Base-by-base conservation (phyloP, 2,329 filamentous ascomycete species). In the Huntiella abstrusa region DNA sequence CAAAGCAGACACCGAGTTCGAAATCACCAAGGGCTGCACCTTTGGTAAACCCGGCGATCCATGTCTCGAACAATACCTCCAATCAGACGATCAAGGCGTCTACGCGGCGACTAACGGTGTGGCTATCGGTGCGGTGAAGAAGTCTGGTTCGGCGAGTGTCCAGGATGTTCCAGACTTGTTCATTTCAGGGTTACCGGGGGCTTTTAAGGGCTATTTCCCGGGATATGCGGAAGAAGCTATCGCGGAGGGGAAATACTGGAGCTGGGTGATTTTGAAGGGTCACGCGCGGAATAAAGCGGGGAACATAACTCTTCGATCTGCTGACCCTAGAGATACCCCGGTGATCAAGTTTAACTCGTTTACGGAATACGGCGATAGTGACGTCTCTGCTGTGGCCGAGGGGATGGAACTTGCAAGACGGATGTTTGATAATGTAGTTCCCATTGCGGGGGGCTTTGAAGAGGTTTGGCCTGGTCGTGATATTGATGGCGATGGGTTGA, bases 301-400 rank as follows among this genome's bases (percentile, higher is more conserved):
- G n/a, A 74, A 66, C 0, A 75, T 83, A 10, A 70, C 61, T 1
- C 64, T 83, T 1, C 64, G 62, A n/a, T 79, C 74, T 0, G 61
- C 68, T 0, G 67, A 81, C 54, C 76, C 77, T 0, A 67, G 69
- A 1, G 77, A 80, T 43, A 67, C 68, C 12, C 78, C 78, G 0
- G 58, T 69, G 33, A 77, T 79, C 55, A 66, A 69, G 55, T 76
- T 77, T 61, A 71, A 70, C 53, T 71, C 67, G 54, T 76, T 64
- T 63, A 62, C 60, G 10, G 55, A 65, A 28, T 66, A 70, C 2
- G 63, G 65, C 5, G 65, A 66, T 19, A 60, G 67, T 54, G 62
- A 68, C 40, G 54, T 67, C 1, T 54, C 57, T 45, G 62, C 61
- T 22, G 54, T 63, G 52, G 58, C 55, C 50, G 57, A 60, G 34